Evolutionary conservation across 352 stramenopile genomes (phyloP), one percentile per base, ranked within the genome.

Genomic region (Aphanomyces stellatus): DNA sequence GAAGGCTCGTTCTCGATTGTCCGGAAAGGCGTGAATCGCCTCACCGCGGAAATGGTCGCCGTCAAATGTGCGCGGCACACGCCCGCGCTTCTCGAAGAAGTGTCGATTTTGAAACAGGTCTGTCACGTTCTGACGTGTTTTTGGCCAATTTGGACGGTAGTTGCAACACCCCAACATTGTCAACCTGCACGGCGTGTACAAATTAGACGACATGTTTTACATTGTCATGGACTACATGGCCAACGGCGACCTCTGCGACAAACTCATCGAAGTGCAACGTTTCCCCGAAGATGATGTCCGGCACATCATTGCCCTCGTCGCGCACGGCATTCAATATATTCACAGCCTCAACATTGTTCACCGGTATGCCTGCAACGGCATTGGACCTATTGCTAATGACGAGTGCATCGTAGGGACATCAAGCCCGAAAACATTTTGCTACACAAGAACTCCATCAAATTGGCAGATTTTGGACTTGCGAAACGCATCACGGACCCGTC

Each of bases 1-100:
- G 82, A 93, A 82, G 82, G 84, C 2, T 90, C 82, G 0, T 93
- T 93, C 48, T 91, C 84, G 37, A 88, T 93, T 42, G 84, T 93
- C 31, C 84, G 90, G 70, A 81, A 82, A 22, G 82, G 78, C 1
- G 82, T 89, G 34, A 89, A 89, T 68, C 78, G 78, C 4, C 62
- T 86, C 25, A 91, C 79, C 0, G 80, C 77, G 0, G 74, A 78
- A 1, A 53, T 93, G 30, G 88, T 79, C 22, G 84, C 82, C 0
- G 76, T 93, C 8, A 91, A 93, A 60, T 93, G 84, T 70, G 90
- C 82, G 67, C 87, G 89, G 35, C 70, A 79, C 31, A 88, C 81
- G 13, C 53, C 72, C 5, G 75, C 80, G 5, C 55, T 93, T 17
- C 73, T 87, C 51, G 79, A 91, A 71, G 84, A 93, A 73, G 81